These are phyloP conservation scores for Starmerella gropengiesseri DNA, from an alignment of 805 yeast genomes.

Conservation along the genomic window DNA sequence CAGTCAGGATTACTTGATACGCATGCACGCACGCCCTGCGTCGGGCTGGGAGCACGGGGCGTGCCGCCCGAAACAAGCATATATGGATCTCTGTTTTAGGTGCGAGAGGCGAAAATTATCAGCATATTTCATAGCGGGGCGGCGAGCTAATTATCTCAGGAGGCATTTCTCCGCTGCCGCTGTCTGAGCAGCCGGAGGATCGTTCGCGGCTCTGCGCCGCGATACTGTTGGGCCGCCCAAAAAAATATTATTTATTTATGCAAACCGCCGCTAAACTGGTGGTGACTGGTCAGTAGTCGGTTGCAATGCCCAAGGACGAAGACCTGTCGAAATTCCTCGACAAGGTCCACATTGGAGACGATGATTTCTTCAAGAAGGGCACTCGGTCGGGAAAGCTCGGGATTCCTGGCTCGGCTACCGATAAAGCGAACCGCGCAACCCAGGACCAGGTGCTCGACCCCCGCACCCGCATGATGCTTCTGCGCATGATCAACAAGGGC, in stretches of 20 bases:
- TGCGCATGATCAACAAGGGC: constrained; percentile 73
- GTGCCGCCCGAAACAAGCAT: too few species aligned
- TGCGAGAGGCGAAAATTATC: too few species aligned
- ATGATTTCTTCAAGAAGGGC: constrained; percentile 23
- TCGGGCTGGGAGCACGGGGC: too few species aligned
- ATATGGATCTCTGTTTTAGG: too few species aligned
- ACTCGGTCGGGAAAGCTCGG: constrained; percentile 23
- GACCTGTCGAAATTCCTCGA: constrained; percentile 18
- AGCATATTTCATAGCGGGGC: too few species aligned
- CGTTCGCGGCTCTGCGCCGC: too few species aligned
- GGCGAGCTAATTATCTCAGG: too few species aligned
- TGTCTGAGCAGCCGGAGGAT: too few species aligned
- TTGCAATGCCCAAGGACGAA: constrained; percentile 4
- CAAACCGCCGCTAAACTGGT: too few species aligned
- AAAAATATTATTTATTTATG: neutral
- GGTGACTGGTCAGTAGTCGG: too few species aligned
- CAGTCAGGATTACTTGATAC: constrained; percentile 7
- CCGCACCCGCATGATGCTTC: constrained; percentile 72
- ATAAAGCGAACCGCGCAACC: constrained; percentile 88
- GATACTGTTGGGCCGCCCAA: neutral
- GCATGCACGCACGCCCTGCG: too few species aligned
- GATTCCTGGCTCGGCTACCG: constrained; percentile 31
- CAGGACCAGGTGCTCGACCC: constrained; percentile 96
- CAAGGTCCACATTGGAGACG: constrained; percentile 21
- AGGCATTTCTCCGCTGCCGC: too few species aligned